Evolutionary conservation across 495 filamentous ascomycete species (phyloP), one percentile per base, ranked within the genome.

Genomic region (Pyronema domesticum): DNA sequence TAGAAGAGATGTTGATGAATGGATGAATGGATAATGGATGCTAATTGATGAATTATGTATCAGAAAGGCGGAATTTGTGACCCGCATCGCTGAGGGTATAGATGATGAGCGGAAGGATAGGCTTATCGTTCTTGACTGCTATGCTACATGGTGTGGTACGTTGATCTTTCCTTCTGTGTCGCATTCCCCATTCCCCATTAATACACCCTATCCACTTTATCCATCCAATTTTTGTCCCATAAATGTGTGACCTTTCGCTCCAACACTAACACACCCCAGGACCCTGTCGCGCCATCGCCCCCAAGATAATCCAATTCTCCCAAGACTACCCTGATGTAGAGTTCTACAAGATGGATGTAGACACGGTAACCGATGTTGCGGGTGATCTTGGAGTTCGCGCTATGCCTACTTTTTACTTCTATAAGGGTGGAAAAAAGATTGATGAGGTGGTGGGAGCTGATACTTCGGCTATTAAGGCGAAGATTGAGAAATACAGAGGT

Each of bases 291-390:
- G 73, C 77, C 60, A 86, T 96, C 61, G 77, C 87, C 15, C 89
- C 89, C 37, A 62, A 74, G 23, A 66, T 95, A 52, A 76, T 77
- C 55, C 73, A 79, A 76, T 76, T 74, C 67, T 76, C 78, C 64
- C 59, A 80, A 43, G 58, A 66, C n/a, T 74, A 74, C 70, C 46
- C 73, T 56, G 63, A 70, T 54, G 75, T 79, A 60, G 73, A 76
- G 64, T 95, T 95, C 73, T 82, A 77, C 78, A 94, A 95, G 77
- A 68, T 98, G 66, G 88, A 96, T 70, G 88, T 96, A 57, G 91
- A 98, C 69, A 72, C 83, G 57, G 71, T 89, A 23, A 68, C 80
- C 54, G 77, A 83, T 0, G 79, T 94, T 13, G 82, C 85, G 36
- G 76, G 81, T 62, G 79, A 93, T 64, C 79, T 91, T 53, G 79